phyloP scores from a whole-genome alignment of 2,329 filamentous ascomycete genomes.

The Coniochaeta sp. region DNA sequence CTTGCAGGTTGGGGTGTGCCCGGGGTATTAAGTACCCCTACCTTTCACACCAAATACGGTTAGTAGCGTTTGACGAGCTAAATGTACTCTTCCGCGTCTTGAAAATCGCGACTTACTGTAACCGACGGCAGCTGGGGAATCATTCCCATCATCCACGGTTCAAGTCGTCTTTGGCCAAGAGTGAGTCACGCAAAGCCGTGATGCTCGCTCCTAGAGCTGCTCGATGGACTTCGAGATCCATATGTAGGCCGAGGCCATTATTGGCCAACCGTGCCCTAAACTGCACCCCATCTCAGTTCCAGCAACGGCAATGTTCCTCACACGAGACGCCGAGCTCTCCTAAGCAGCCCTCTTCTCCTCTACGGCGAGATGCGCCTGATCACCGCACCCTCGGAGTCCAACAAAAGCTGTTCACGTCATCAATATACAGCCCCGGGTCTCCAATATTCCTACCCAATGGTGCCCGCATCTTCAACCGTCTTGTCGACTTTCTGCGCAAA shows the following conservation, averaged over 20 bases:
- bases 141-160: neutral
- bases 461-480: slow-evolving; percentile 73
- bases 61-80: slow-evolving; percentile 1
- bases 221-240: slow-evolving; percentile 8
- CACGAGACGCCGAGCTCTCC: slow-evolving; percentile 14
- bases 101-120: neutral
- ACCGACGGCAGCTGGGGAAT: too few species aligned
- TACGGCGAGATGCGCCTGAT: slow-evolving; percentile 34
- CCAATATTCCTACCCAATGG: slow-evolving; percentile 80
- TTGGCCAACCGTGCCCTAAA: neutral
- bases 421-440: slow-evolving; percentile 74
- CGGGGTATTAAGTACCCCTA: too few species aligned
- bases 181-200: slow-evolving; percentile 7
- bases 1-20: neutral
- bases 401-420: slow-evolving; percentile 74
- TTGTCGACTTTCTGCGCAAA: slow-evolving; percentile 72
- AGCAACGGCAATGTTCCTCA: slow-evolving; percentile 20
- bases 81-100: neutral
- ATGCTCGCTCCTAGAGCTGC: slow-evolving; percentile 18
- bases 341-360: slow-evolving; percentile 8
- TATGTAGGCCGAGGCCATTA: neutral
- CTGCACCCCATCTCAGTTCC: neutral
- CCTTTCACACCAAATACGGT: too few species aligned
- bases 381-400: slow-evolving; percentile 53
- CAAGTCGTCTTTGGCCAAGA: neutral